Percentiles rank a stretch among this genome's conserved stretches.
Evolutionary conservation across 1,284 basidiomycete species (phyloP).

Genomic region (Malassezia caprae): DNA sequence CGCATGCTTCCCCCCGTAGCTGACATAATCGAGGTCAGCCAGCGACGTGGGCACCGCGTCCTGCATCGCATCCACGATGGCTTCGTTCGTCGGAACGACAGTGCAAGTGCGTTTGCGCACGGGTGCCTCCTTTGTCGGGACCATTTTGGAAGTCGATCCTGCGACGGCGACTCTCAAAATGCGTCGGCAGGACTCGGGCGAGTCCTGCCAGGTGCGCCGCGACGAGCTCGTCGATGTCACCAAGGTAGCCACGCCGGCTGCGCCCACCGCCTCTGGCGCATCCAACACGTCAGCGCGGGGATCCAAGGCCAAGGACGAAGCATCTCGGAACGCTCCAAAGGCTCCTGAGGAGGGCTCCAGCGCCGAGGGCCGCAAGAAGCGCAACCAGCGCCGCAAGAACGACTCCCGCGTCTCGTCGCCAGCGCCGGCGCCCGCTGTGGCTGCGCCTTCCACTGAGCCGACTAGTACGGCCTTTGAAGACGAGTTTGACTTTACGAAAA

Average conservation of each 20-base stretch:
- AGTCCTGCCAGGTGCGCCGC: conserved; percentile 7
- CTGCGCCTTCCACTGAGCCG: neutral
- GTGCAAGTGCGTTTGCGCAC: conserved; percentile 8
- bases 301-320: neutral
- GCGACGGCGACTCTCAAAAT: conserved; percentile 2
- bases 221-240: conserved; percentile 14
- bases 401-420: neutral
- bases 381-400: conserved; percentile 2
- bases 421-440: neutral
- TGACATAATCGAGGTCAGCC: neutral
- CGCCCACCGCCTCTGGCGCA: neutral
- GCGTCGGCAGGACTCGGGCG: conserved; percentile 1
- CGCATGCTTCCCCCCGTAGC: neutral
- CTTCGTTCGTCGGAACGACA: conserved; percentile 13
- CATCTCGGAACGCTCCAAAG: neutral
- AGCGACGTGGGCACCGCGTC: neutral
- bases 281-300: neutral
- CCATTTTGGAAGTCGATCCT: conserved; percentile 6
- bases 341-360: neutral
- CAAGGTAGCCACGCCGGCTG: neutral
- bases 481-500: conserved; percentile 19
- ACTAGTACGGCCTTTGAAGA: neutral
- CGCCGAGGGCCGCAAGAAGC: neutral
- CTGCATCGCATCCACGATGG: neutral
- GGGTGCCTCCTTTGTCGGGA: conserved; percentile 5